Conservation (phyloP, 768 basidiomycete species). For the Tremella yokohamensis region DNA sequence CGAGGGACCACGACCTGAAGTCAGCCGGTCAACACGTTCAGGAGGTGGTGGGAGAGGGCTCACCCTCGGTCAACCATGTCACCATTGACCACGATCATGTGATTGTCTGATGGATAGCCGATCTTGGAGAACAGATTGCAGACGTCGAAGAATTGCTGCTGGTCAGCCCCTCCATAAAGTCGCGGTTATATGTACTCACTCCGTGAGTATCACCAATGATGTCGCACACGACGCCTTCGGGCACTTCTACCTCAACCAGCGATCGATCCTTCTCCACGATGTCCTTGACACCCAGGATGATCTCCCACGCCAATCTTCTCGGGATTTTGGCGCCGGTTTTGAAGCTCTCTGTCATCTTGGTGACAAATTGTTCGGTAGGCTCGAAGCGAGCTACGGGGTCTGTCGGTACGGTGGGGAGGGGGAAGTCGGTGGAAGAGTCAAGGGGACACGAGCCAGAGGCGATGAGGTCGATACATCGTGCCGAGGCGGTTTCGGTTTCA, state of each 20-base stretch:
- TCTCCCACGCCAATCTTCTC: constrained; percentile 90
- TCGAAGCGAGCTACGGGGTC: constrained; percentile 56
- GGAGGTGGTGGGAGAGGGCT: constrained; percentile 72
- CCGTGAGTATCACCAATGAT: constrained; percentile 73
- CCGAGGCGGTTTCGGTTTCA: constrained; percentile 75
- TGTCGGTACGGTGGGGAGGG: constrained; percentile 70
- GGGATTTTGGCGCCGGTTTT: constrained; percentile 90
- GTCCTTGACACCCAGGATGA: constrained; percentile 77
- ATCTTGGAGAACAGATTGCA: constrained; percentile 81
- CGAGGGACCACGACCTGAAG: constrained; percentile 48
- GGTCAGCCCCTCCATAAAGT: constrained; percentile 4
- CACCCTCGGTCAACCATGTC: constrained; percentile 86
- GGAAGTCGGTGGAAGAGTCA: constrained; percentile 60
- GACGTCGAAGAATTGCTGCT: constrained; percentile 90
- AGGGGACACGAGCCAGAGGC: constrained; percentile 74
- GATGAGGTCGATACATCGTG: constrained; percentile 74
- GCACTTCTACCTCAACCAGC: constrained; percentile 70
- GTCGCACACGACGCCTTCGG: constrained; percentile 77
- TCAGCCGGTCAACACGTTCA: background rate
- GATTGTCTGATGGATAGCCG: constrained; percentile 76
- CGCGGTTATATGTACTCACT: constrained; percentile 47
- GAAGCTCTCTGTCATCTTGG: constrained; percentile 84
- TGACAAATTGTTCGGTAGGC: constrained; percentile 74
- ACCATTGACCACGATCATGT: constrained; percentile 56
- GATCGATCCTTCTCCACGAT: constrained; percentile 73